Base-by-base conservation (phyloP, 1,139 yeast species). In the Meyerozyma guilliermondii region DNA sequence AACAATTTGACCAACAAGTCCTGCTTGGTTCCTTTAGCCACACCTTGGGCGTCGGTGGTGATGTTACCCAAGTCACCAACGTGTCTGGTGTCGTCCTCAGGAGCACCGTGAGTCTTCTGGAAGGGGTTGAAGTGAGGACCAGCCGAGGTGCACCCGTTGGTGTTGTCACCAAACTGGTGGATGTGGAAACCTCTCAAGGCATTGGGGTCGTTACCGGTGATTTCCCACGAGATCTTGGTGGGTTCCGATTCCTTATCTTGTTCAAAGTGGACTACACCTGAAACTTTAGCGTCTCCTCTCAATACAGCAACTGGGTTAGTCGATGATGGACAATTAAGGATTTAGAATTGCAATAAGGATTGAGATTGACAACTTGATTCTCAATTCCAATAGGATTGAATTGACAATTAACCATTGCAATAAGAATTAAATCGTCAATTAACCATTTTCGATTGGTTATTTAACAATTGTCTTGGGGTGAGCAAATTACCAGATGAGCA, bases 41-140 rank as follows among this genome's bases (percentile, higher is more conserved):
- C 76, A 67, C 98, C 98, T 40, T 66, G 57, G 47, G 83, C 80
- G 64, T 92, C 96, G 48, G 98, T 87, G 58, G 82, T 63, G 66
- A 92, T 74, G 80, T 92, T 92, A 66, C 98, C 98, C 68, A 92
- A 76, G 69, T 92, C 98, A 68, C 98, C 98, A 59, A 87, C 96
- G 72, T 92, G 98, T 76, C 98, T 87, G 56, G 62, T 72, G 55
- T 80, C 87, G 60, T 85, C 96, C 60, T 81, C 83, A 67, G 97
- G 97, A 47, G 94, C 89, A 71, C 98, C 98, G 68, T 92, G 98
- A 54, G 81, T 79, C 76, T 85, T 83, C 54, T 79, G 74, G 66
- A 85, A 86, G 53, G 98, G 98, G 80, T 92, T 92, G 82, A 88
- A 91, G 74, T 92, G 98, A 47, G 97, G 96, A 60, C 98, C 98